A percentile compares a stretch with the other conserved stretches of the same genome.
Conservation (phyloP, 768 basidiomycete genomes). For the Xerocomellus amylosporus region DNA sequence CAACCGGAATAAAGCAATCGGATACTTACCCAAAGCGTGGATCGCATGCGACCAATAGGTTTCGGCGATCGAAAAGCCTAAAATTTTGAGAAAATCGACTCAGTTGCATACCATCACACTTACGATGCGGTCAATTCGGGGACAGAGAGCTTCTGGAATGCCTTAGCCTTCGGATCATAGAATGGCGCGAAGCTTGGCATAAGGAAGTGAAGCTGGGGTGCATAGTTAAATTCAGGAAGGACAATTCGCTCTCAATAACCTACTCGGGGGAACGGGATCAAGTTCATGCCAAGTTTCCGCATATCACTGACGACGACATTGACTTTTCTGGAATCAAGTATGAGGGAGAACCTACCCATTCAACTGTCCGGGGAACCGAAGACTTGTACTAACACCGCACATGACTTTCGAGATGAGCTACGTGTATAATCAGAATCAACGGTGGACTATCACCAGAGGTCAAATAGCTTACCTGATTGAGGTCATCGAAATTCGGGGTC, state of each 20-base stretch:
- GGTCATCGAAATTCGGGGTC: conserved; percentile 58
- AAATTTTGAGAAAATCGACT: neutral
- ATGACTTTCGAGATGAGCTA: conserved; percentile 85
- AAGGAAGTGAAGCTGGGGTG: conserved; percentile 84
- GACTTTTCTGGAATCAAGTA: neutral
- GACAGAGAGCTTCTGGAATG: conserved; percentile 60
- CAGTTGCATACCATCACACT: conserved; percentile 20
- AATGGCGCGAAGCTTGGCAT: conserved; percentile 95
- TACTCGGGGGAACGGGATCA: conserved; percentile 94
- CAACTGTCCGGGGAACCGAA: conserved; percentile 91
- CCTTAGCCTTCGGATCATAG: conserved; percentile 58
- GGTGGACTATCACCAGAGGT: neutral
- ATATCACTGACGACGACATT: conserved; percentile 54
- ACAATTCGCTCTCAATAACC: conserved; percentile 18
- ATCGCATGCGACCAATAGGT: conserved; percentile 80
- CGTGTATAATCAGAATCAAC: neutral
- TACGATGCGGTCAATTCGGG: conserved; percentile 75
- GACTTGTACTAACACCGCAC: conserved; percentile 89
- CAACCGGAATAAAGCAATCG: neutral
- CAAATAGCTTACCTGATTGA: conserved; percentile 57
- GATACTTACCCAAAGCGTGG: conserved; percentile 63
- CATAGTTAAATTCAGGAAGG: neutral
- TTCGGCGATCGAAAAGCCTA: conserved; percentile 78
- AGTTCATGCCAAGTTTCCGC: conserved; percentile 89
- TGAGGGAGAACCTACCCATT: conserved; percentile 58